These are phyloP conservation scores for Wakefieldia striispora DNA, from an alignment of 768 basidiomycete genomes.

Conservation along the genomic window DNA sequence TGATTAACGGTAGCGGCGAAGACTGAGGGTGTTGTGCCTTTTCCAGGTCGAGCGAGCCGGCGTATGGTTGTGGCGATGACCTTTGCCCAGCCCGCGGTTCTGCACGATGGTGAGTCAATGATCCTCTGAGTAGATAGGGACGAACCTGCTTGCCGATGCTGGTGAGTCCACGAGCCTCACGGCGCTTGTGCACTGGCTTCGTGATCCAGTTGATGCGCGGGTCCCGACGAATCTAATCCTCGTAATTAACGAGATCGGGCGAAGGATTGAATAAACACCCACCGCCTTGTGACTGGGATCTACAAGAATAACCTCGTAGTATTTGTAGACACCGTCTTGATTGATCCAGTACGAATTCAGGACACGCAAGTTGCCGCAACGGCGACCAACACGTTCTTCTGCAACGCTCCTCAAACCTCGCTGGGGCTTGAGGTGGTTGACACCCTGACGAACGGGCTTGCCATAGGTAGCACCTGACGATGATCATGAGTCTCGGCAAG, in stretches of 20 bases:
- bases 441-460: conserved; percentile 99
- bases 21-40: conserved; percentile 96
- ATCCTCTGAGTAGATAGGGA: not conserved
- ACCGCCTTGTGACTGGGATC: conserved; percentile 95
- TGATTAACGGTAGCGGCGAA: conserved; percentile 78
- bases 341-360: conserved; percentile 99
- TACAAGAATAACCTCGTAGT: conserved; percentile 98
- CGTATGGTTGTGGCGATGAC: conserved; percentile 89
- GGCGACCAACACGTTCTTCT: conserved; percentile 95
- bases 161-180: conserved; percentile 97
- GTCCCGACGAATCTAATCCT: conserved; percentile 81
- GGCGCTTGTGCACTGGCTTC: conserved; percentile 97
- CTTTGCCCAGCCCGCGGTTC: conserved; percentile 98
- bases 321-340: conserved; percentile 98
- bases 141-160: conserved; percentile 91
- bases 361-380: conserved; percentile 96
- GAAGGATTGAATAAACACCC: conserved; percentile 30
- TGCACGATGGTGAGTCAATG: conserved; percentile 26
- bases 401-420: conserved; percentile 89
- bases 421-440: conserved; percentile 99
- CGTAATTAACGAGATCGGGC: conserved; percentile 9
- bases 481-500: not conserved
- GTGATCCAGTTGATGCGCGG: conserved; percentile 98
- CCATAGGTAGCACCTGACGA: conserved; percentile 89
- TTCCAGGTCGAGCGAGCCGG: conserved; percentile 93